Evolutionary conservation across 2,329 filamentous ascomycete genomes (phyloP).

Genomic region (Aspergillus ochraceoroseus): DNA sequence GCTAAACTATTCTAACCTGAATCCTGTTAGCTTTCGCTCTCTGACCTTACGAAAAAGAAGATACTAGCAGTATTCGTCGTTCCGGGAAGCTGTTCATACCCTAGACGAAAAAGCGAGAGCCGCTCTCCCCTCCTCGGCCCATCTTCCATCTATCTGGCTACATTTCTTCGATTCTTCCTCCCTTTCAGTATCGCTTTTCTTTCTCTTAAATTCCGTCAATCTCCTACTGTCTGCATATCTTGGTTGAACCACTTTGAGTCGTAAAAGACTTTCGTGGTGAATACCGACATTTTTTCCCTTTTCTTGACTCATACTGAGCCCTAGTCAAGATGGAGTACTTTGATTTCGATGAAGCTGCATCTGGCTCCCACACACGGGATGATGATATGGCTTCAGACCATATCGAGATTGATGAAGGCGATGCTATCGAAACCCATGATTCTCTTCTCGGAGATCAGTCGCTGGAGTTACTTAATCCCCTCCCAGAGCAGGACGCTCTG

Average conservation of each 20-base stretch:
- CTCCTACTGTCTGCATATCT: neutral
- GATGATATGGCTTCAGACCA: slow-evolving; percentile 40
- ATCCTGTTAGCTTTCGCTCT: slow-evolving; percentile 8
- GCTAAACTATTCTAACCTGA: too few relatives aligned
- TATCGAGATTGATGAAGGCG: slow-evolving; percentile 37
- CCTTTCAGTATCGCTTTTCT: neutral
- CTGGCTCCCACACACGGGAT: slow-evolving; percentile 33
- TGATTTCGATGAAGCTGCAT: slow-evolving; percentile 45
- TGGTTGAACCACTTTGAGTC: too few relatives aligned
- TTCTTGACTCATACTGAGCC: neutral
- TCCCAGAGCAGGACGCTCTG: slow-evolving; percentile 21
- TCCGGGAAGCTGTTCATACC: slow-evolving; percentile 25
- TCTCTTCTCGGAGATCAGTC: slow-evolving; percentile 42
- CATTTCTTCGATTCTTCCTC: slow-evolving; percentile 1
- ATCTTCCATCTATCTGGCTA: slow-evolving; percentile 4
- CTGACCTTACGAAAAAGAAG: slow-evolving; percentile 14
- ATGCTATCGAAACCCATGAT: slow-evolving; percentile 37
- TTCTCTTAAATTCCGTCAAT: neutral
- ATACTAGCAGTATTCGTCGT: slow-evolving; percentile 16
- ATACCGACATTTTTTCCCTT: neutral
- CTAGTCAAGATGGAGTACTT: slow-evolving; percentile 44
- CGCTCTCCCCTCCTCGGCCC: slow-evolving; percentile 18
- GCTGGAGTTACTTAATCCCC: slow-evolving; percentile 37
- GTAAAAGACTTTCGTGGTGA: neutral
- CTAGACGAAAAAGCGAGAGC: slow-evolving; percentile 25